Evolutionary conservation across 768 basidiomycete species (phyloP), one percentile per base, ranked within the genome.

Genomic region (Suillus luteus): DNA sequence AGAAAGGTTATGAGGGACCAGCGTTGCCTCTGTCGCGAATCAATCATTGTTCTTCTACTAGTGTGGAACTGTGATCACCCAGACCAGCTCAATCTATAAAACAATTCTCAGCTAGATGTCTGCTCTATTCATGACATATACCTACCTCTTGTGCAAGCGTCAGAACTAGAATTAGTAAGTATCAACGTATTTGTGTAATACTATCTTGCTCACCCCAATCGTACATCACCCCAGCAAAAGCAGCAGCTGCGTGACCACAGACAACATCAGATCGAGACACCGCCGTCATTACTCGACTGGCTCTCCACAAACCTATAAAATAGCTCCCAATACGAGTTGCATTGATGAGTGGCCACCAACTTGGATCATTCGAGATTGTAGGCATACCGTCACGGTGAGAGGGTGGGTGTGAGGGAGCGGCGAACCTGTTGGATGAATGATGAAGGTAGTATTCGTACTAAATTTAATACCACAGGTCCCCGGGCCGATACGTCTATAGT

Each of bases 1-100:
- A 48, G n/a, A 48, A 48, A 48, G n/a, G 46, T 48, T n/a, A 48
- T 48, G 11, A 48, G 46, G 46, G 46, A 48, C 48, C 48, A 48
- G 22, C 22, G 48, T 48, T 48, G 48, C 48, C 48, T 49, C 48
- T 49, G 24, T 27, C 22, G 5, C 14, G 14, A 49, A 49, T 49
- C 24, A 15, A 27, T 11, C 24, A 2, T 14, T 49, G 24, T 15
- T 24, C 48, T 14, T 24, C n/a, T n/a, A n/a, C 48, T 24, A 15
- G 24, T 24, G 12, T 22, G 48, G 22, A 6, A 24, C 11, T 49
- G 12, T 49, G 48, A 24, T 49, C 48, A 49, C 48, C 24, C 48
- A 49, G 22, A 49, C 7, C 14, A 49, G 48, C 14, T 49, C 48
- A 8, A 49, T 15, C 48, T 49, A 49, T 49, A 3, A 7, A 15